Conservation (phyloP, 495 filamentous ascomycete species). For the Umbilicaria muhlenbergii region DNA sequence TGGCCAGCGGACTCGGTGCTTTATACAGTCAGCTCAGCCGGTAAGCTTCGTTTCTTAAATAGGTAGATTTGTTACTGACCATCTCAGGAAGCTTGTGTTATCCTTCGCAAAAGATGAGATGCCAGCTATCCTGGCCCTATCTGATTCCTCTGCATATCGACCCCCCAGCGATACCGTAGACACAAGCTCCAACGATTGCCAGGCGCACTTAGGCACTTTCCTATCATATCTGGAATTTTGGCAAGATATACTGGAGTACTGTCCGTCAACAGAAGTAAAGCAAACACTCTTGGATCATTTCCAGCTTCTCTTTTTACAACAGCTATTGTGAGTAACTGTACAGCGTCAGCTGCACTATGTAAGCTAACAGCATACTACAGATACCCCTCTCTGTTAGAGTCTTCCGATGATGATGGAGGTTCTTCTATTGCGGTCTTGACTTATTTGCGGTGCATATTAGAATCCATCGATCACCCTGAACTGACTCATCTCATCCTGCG, state of each 20-base stretch:
- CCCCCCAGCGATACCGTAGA: conserved; percentile 51
- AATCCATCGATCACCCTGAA: conserved; percentile 79
- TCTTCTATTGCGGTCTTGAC: conserved; percentile 92
- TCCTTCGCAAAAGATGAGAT: conserved; percentile 41
- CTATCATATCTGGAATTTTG: conserved; percentile 90
- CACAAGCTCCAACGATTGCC: conserved; percentile 52
- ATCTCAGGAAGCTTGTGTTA: conserved; percentile 23
- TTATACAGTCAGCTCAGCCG: conserved; percentile 92
- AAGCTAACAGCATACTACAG: conserved; percentile 26
- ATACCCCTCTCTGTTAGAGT: conserved; percentile 90
- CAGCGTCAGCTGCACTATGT: background rate
- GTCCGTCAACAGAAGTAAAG: conserved; percentile 77
- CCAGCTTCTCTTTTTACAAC: conserved; percentile 88
- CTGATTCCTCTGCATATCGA: conserved; percentile 56
- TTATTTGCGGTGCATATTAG: conserved; percentile 79
- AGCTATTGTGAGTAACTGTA: conserved; percentile 53
- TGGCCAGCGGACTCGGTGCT: conserved; percentile 91
- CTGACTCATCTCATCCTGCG: conserved; percentile 87
- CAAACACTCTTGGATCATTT: conserved; percentile 92
- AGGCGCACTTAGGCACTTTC: conserved; percentile 76
- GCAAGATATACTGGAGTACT: conserved; percentile 96
- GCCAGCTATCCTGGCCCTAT: conserved; percentile 69
- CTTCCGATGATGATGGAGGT: conserved; percentile 89
- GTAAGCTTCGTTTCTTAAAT: conserved; percentile 19
- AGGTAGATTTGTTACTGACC: background rate